These are phyloP conservation scores for Gliomastix tumulicola DNA, from an alignment of 2,329 filamentous ascomycete genomes.

Conservation along the genomic window DNA sequence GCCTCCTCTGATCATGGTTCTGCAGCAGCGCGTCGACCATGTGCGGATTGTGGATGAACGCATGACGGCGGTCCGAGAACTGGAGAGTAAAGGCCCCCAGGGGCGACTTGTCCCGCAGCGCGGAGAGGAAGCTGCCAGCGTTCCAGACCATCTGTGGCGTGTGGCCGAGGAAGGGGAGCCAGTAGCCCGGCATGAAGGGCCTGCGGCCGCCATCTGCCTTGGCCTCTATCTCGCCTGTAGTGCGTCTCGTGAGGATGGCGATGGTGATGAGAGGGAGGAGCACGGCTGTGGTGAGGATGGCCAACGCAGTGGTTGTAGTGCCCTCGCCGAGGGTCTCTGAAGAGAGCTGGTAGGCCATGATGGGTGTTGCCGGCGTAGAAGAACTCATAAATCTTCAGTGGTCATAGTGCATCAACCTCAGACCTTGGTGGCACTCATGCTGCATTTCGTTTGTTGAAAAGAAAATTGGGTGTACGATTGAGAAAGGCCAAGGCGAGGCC, in stretches of 20 bases:
- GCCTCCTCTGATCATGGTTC: neutral
- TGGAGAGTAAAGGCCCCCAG: conserved; percentile 26
- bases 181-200: conserved; percentile 18
- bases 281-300: no score
- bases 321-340: no score
- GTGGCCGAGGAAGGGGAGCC: conserved; percentile 27
- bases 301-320: no score
- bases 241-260: conserved; percentile 15
- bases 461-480: no score
- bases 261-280: conserved; percentile 15
- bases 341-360: no score
- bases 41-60: conserved; percentile 22
- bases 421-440: no score
- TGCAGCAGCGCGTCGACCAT: conserved; percentile 10
- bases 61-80: conserved; percentile 21
- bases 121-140: conserved; percentile 17
- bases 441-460: no score
- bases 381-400: no score
- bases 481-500: no score
- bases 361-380: no score
- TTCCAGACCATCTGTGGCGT: conserved; percentile 20
- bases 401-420: no score
- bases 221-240: neutral
- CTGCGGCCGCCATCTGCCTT: conserved; percentile 3
- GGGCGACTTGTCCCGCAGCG: conserved; percentile 20